Percentiles rank a stretch among this genome's conserved stretches.
Conservation (phyloP, 1,139 yeast genomes). For the Sugiyamaella paludigena region DNA sequence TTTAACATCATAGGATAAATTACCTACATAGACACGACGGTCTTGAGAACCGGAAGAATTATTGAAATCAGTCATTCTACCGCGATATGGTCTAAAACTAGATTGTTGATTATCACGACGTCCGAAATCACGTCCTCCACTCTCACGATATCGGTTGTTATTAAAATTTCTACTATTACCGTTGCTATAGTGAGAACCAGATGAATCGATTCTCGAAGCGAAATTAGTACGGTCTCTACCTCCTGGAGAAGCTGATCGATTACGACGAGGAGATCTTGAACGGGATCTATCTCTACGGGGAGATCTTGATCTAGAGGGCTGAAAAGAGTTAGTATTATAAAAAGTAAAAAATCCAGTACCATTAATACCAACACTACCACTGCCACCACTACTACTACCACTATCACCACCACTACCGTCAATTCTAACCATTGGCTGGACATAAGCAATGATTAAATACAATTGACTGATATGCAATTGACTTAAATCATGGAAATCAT, state of each 20-base stretch:
- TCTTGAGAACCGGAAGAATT: constrained; percentile 31
- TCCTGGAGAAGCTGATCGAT: constrained; percentile 7
- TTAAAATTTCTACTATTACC: constrained; percentile 5
- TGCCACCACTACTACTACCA: too few species aligned
- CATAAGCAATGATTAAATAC: neutral
- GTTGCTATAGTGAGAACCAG: constrained; percentile 1
- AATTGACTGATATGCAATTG: neutral
- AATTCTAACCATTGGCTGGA: too few species aligned
- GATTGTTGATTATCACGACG: constrained; percentile 27
- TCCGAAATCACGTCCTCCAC: constrained; percentile 18
- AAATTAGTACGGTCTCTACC: constrained; percentile 2
- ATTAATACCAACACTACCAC: too few species aligned
- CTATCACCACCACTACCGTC: too few species aligned
- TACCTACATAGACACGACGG: constrained; percentile 52
- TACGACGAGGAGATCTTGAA: constrained; percentile 13
- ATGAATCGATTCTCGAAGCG: neutral
- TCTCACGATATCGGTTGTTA: neutral
- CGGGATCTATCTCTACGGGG: constrained; percentile 17
- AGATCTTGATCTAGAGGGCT: constrained; percentile 18
- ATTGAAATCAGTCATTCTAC: neutral
- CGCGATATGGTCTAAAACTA: too few species aligned
- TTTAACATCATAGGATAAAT: constrained; percentile 56
- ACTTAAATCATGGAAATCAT: too few species aligned
- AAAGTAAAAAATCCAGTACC: too few species aligned
- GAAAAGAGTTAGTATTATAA: neutral